Base-by-base conservation (phyloP, 306 rosid genomes). In the Cicer chorassanicum region DNA sequence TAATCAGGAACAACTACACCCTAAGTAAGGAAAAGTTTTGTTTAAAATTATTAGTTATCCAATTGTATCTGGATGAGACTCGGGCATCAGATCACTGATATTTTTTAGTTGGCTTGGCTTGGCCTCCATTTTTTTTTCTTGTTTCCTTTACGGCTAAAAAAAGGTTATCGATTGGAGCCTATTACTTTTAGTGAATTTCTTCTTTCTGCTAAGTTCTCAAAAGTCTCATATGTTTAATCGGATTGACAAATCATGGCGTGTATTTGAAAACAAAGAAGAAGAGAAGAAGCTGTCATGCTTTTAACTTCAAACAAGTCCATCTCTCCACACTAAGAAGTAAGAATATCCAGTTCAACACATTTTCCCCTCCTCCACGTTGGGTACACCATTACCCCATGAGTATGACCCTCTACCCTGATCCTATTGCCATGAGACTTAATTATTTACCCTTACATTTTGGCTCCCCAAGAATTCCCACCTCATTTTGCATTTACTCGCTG, bases 1-100 rank as follows among this genome's bases (percentile, higher is more conserved):
- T 8, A 69, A 61, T 14, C 65, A 44, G 44, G 44, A 45, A 56
- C 19, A 55, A n/a, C 64, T 64, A 15, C 29, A 68, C 57, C 56
- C n/a, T 0, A 53, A 18, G 21, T 43, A 74, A 75, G 46, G 11
- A 62, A 1, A 60, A 53, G 14, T 65, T 42, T 42, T 42, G 21
- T 36, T 42, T 53, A 6, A 19, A 19, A 65, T 55, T 18, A 51
- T 50, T 50, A 2, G 15, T 51, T 51, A 2, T 43, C 60, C 73
- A 42, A 21, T 54, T 29, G 62, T 8, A 78, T 24, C 19, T 43
- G 21, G 38, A 54, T 24, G 9, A 16, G 16, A 45, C 24, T 49
- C 64, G 4, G 2, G 14, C 4, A 48, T 62, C 40, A 18, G 21
- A 45, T 72, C 6, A 15, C 9, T 13, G 24, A 39, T 67, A 36